Base-by-base conservation (phyloP, 2,329 filamentous ascomycete genomes). In the Talaromyces pinophilus region DNA sequence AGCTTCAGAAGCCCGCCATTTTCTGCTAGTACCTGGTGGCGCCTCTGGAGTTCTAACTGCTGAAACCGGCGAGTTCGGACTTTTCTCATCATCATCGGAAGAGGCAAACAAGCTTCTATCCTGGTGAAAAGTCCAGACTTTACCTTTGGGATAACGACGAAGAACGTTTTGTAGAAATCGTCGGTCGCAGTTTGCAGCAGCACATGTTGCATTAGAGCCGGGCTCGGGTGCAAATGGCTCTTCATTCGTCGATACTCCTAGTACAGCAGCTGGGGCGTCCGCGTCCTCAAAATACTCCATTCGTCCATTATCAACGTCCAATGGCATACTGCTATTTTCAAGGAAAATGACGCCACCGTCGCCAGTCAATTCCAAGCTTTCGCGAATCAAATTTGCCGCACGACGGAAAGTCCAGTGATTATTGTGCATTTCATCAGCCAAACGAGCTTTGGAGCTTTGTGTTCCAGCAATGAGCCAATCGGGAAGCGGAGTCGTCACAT, bases 71-170 rank as follows among this genome's bases (percentile, higher is more conserved):
- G 65, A 65, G 25, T 42, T 52, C 7, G 68, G 69, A 1, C 66
- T 69, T 17, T 70, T 66, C 11, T 72, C 69, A 15, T 83, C 80
- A 44, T 82, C 81, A 44, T 82, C 82, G 0, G 81, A 82, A 1
- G 81, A 82, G 4, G 79, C 80, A 4, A 79, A 80, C 1, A 83
- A 67, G 38, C 75, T 70, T 0, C 79, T 78, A 69, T 82, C 80
- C 1, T 73, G 77, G 57, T 83, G 80, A 65, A 83, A 82, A 1
- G 80, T 81, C 81, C 81, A 84, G 1, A 84, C 69, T 59, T 82
- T 82, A 13, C 82, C 82, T 62, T 79, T 77, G 5, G 80, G 79
- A 66, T 83, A 83, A n/a, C 80, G 78, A 28, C 75, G 76, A 10
- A 83, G 71, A 13, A 83, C 71, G 48, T 73, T 69, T 13, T 74